phyloP scores from a whole-genome alignment of 352 stramenopile genomes.

The Phytophthora cajani region DNA sequence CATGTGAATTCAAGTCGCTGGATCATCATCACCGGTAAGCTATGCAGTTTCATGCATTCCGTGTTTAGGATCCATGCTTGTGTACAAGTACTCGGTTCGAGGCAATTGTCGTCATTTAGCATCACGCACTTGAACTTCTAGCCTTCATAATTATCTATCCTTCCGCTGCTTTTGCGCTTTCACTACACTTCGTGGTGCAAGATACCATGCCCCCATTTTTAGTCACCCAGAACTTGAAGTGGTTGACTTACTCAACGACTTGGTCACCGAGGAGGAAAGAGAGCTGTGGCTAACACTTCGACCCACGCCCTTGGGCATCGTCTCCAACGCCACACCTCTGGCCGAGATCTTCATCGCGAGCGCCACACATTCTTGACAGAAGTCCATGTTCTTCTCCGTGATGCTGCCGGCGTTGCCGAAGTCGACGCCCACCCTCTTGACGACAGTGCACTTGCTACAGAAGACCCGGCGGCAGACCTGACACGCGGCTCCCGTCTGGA shows the following conservation, averaged over 20 bases:
- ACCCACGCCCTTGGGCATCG: conserved; percentile 20
- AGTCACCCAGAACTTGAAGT: conserved; percentile 14
- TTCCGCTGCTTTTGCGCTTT: not conserved
- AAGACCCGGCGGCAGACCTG: conserved; percentile 44
- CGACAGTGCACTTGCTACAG: conserved; percentile 50
- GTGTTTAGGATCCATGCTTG: not conserved
- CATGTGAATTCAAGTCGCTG: not conserved
- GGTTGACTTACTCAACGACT: conserved; percentile 27
- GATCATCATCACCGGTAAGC: not conserved
- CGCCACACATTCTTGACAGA: conserved; percentile 56
- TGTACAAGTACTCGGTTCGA: not conserved
- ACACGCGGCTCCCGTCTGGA: conserved; percentile 33
- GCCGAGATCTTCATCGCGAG: conserved; percentile 45
- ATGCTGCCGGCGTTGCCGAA: conserved; percentile 37
- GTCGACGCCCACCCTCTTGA: conserved; percentile 46
- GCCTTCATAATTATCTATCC: conserved; percentile 34
- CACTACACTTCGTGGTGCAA: not conserved
- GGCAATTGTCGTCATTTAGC: not conserved
- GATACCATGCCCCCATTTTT: too few relatives aligned
- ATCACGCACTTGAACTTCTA: conserved; percentile 1
- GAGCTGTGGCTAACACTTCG: conserved; percentile 8
- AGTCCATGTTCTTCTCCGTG: conserved; percentile 52
- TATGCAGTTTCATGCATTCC: too few relatives aligned
- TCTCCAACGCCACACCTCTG: conserved; percentile 48
- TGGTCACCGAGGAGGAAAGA: conserved; percentile 22